Percentiles rank a stretch among this genome's conserved stretches.
Conservation (phyloP, 441 rosid genomes). For the Eruca vesicaria region DNA sequence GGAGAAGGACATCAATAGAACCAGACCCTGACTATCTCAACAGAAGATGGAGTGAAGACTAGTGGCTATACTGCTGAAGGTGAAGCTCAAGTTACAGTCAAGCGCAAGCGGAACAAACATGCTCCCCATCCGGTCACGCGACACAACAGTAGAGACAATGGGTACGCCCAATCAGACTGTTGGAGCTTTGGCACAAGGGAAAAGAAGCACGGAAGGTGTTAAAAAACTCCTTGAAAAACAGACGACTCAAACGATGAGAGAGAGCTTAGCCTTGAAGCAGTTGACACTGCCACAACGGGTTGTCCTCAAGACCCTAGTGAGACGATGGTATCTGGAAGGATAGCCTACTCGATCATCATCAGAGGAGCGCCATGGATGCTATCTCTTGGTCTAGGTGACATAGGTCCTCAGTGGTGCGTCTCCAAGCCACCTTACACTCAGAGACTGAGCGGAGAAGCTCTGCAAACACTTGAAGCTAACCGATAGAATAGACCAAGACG, state of each 20-base stretch:
- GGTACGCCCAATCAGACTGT: background rate
- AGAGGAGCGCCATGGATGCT: background rate
- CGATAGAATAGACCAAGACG: background rate
- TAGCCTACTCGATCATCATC: background rate
- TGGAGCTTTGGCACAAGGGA: background rate
- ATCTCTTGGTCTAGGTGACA: background rate
- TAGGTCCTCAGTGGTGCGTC: background rate
- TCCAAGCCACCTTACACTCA: background rate
- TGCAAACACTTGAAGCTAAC: background rate
- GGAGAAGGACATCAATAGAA: no score
- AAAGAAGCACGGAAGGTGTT: background rate
- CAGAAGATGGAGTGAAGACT: background rate
- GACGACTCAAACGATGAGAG: background rate
- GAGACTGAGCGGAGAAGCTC: background rate
- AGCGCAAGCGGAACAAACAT: background rate
- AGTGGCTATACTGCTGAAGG: background rate
- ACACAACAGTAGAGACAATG: background rate
- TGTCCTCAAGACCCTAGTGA: background rate
- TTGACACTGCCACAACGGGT: background rate
- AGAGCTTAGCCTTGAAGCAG: background rate
- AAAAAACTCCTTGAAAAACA: background rate
- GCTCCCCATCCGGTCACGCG: background rate
- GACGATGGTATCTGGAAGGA: background rate
- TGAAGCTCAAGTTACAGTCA: background rate
- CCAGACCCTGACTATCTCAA: background rate